phyloP scores from a whole-genome alignment of 345 rosid genomes.

The Lagerstroemia speciosa region DNA sequence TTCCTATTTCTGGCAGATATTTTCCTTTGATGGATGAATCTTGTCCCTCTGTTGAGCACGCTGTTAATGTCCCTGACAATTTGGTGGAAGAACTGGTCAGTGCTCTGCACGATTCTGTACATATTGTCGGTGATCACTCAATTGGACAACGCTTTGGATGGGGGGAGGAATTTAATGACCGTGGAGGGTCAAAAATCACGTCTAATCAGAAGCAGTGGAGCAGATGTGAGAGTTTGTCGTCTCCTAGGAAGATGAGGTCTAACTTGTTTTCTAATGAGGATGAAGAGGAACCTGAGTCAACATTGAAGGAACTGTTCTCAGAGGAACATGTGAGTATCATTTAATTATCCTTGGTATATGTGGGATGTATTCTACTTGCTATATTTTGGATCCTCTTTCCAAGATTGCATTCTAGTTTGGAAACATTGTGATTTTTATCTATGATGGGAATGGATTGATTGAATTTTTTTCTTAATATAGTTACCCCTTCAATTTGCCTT shows the following conservation, averaged over 20 bases:
- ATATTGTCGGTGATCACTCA: conserved; percentile 23
- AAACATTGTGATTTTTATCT: not conserved
- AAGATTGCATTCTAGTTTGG: not conserved
- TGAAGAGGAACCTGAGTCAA: conserved; percentile 25
- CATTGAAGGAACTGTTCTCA: conserved; percentile 25
- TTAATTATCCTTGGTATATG: not conserved
- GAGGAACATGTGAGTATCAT: conserved; percentile 14
- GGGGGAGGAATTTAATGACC: conserved; percentile 22
- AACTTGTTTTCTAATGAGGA: conserved; percentile 23
- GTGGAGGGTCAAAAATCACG: conserved; percentile 19
- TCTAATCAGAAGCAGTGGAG: conserved; percentile 15
- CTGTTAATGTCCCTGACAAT: conserved; percentile 4
- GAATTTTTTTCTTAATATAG: not conserved
- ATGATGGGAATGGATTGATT: not conserved
- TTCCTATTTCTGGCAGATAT: conserved; percentile 1
- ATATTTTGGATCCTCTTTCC: too few relatives aligned
- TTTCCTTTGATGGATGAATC: conserved; percentile 29
- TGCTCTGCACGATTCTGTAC: conserved; percentile 12
- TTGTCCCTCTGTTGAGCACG: conserved; percentile 4
- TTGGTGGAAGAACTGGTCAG: conserved; percentile 28
- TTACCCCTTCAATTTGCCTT: not conserved
- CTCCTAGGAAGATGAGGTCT: conserved; percentile 8
- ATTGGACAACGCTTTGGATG: conserved; percentile 18
- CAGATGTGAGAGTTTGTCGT: conserved; percentile 22
- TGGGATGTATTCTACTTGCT: not conserved